phyloP scores from a whole-genome alignment of 2,329 filamentous ascomycete species.

The Nothophaeocryptopus gaeumannii region DNA sequence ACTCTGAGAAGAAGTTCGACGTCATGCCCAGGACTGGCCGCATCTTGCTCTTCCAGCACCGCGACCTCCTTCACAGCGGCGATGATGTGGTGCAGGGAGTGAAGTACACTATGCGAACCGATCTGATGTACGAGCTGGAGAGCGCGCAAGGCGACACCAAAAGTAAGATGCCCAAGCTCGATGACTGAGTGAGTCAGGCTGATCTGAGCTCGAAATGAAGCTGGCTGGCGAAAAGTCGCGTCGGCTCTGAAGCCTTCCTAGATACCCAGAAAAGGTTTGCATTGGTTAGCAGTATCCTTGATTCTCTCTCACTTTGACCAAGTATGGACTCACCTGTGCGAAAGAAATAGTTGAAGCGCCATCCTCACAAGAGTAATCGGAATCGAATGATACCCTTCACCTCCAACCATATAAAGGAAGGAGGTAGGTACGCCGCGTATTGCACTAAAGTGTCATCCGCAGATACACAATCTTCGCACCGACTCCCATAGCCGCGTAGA shows the following conservation, averaged over 20 bases:
- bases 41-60: slow-evolving; percentile 57
- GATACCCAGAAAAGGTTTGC: not conserved
- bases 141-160: slow-evolving; percentile 12
- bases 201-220: too few species aligned
- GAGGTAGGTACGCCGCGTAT: slow-evolving; percentile 75
- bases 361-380: slow-evolving; percentile 85
- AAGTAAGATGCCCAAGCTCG: slow-evolving; percentile 16
- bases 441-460: slow-evolving; percentile 72
- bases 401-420: slow-evolving; percentile 33
- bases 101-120: slow-evolving; percentile 57
- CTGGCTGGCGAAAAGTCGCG: too few species aligned
- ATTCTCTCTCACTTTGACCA: slow-evolving; percentile 4
- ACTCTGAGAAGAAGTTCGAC: slow-evolving; percentile 38
- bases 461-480: slow-evolving; percentile 88
- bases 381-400: slow-evolving; percentile 74
- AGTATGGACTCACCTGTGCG: slow-evolving; percentile 43
- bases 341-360: slow-evolving; percentile 62
- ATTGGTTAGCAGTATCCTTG: slow-evolving; percentile 43
- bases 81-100: slow-evolving; percentile 53
- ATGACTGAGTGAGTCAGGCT: slow-evolving; percentile 4
- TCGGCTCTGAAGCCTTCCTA: too few species aligned
- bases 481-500: slow-evolving; percentile 71
- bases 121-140: slow-evolving; percentile 52
- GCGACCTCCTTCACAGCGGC: slow-evolving; percentile 51
- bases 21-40: slow-evolving; percentile 52